phyloP scores from a whole-genome alignment of 495 filamentous ascomycete species.

The Terfezia claveryi region DNA sequence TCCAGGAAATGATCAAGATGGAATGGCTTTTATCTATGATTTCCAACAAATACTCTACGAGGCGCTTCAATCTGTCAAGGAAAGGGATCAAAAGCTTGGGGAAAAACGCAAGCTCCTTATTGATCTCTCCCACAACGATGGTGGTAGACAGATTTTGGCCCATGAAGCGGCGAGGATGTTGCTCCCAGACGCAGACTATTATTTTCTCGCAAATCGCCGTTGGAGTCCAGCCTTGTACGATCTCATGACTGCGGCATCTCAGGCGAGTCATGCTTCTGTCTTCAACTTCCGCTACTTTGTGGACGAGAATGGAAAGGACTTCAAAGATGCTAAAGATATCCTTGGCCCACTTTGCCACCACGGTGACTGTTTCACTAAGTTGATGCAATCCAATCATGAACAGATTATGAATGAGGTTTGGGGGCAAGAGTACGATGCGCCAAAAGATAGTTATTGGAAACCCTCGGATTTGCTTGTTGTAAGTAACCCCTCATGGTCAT shows the following conservation, averaged over 20 bases:
- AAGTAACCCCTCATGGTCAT: background rate
- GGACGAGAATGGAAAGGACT: background rate
- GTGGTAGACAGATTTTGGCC: background rate
- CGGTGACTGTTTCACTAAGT: background rate
- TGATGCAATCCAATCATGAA: background rate
- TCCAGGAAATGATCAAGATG: background rate
- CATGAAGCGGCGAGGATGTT: background rate
- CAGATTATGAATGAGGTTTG: background rate
- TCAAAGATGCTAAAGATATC: background rate
- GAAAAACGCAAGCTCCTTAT: background rate
- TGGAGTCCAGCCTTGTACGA: background rate
- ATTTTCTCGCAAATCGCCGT: background rate
- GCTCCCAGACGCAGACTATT: background rate
- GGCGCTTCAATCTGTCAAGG: background rate
- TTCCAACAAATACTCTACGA: background rate
- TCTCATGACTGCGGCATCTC: background rate
- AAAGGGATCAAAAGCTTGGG: background rate
- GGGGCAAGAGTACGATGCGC: background rate
- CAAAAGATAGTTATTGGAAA: background rate
- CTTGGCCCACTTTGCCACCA: background rate
- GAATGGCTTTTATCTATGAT: background rate
- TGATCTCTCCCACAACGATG: background rate
- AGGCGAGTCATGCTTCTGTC: background rate
- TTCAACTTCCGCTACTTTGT: background rate
- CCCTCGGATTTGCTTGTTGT: background rate